Conservation (phyloP, 495 filamentous ascomycete genomes). For the Staphylotrichum tortipilum region DNA sequence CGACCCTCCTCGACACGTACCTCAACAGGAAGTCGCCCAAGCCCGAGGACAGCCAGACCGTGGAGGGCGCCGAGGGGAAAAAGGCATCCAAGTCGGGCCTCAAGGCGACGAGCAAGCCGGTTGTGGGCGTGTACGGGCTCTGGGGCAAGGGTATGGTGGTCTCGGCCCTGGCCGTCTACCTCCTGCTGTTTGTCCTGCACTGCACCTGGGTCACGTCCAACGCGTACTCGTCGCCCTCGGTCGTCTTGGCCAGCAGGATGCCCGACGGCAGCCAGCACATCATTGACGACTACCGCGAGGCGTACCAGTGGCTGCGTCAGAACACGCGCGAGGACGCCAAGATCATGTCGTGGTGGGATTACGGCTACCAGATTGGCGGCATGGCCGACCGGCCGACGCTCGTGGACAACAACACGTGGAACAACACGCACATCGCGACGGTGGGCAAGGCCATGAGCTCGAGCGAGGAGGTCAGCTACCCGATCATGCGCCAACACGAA, state of each 20-base stretch:
- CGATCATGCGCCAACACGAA: constrained; percentile 95
- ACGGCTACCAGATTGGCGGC: constrained; percentile 98
- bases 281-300: constrained; percentile 98
- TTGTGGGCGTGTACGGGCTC: constrained; percentile 75
- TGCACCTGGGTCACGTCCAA: constrained; percentile 99
- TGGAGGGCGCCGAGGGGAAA: constrained; percentile 41
- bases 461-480: constrained; percentile 94
- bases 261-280: constrained; percentile 96
- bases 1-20: constrained; percentile 84
- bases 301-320: constrained; percentile 98
- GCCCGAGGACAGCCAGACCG: constrained; percentile 39
- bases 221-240: constrained; percentile 95
- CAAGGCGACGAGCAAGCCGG: constrained; percentile 59
- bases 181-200: constrained; percentile 90
- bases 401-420: constrained; percentile 99
- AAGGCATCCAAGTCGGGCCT: constrained; percentile 49
- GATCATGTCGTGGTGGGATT: constrained; percentile 99
- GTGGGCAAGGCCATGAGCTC: constrained; percentile 99
- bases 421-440: constrained; percentile 99
- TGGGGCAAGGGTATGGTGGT: constrained; percentile 70
- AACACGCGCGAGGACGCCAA: constrained; percentile 92
- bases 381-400: constrained; percentile 98
- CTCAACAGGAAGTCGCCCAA: constrained; percentile 51
- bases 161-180: constrained; percentile 63
- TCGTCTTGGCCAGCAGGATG: constrained; percentile 84